Base-by-base conservation (phyloP, 1,284 basidiomycete species). In the Cryptococcus sp. region DNA sequence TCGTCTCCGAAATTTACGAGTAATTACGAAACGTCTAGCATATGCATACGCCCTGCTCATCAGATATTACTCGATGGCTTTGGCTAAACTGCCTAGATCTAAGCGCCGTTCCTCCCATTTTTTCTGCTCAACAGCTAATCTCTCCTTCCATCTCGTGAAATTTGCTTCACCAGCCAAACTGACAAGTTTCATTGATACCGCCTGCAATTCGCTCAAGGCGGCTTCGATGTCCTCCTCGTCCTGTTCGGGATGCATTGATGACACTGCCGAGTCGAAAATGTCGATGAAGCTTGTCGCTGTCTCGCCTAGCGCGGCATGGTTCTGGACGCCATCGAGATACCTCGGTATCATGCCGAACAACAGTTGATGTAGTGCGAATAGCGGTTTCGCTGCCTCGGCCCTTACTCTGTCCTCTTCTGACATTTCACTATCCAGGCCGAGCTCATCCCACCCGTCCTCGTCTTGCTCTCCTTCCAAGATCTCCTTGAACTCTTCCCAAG, bases 1-100 rank as follows among this genome's bases (percentile, higher is more conserved):
- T 95, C 68, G 86, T 94, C 64, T 91, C 89, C 64, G 90, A 92
- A 79, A 84, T 92, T 63, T 74, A 91, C 66, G 83, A 57, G 47
- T 64, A 61, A 55, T 46, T 23, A 19, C 40, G 7, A 25, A n/a
- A 23, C 45, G 19, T 49, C 41, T 56, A n/a, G n/a, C 49, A 61
- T 55, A 55, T 53, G 50, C 52, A 59, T 52, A 55, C 55, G 44
- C 57, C 52, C 63, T 60, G 8, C 29, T 34, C 29, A 34, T 34
- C 29, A 34, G 29, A n/a, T 10, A 10, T 10, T 34, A 58, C 62
- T 67, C 59, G 46, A 65, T 51, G 40, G 61, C 65, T 20, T 55
- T 55, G 8, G 40, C 46, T 16, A 69, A 22, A 41, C 48, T 51
- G 22, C n/a, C 23, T 37, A 59, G 25, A 39, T 59, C 41, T 19